Percentiles rank a stretch among this genome's conserved stretches.
Conservation (phyloP, 345 rosid genomes). For the Crucihimalaya himalaica region DNA sequence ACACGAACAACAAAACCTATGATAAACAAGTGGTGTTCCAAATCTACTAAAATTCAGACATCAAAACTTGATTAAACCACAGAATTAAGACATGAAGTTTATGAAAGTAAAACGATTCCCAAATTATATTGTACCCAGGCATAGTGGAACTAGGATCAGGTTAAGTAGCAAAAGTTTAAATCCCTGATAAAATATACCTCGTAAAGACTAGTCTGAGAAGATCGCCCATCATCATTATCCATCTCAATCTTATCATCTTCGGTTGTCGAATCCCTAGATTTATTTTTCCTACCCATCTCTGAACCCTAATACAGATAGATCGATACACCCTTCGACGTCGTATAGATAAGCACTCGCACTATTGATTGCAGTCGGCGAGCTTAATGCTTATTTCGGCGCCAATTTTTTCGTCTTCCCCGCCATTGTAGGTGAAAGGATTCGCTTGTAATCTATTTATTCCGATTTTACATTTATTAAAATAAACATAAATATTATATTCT, state of each 20-base stretch:
- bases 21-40: not conserved
- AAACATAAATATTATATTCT: too few species aligned
- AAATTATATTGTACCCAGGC: too few species aligned
- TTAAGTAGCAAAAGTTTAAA: not conserved
- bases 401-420: conserved; percentile 6
- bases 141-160: too few species aligned
- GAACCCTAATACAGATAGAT: conserved; percentile 24
- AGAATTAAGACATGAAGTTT: not conserved
- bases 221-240: conserved; percentile 43
- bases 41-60: not conserved
- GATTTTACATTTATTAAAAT: too few species aligned
- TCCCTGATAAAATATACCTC: conserved; percentile 45
- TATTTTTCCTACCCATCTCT: conserved; percentile 66
- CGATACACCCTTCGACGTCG: not conserved
- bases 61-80: not conserved
- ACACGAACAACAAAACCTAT: not conserved
- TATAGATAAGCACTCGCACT: not conserved
- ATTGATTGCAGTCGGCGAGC: not conserved
- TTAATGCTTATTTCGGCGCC: conserved; percentile 18
- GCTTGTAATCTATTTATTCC: not conserved
- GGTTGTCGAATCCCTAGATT: conserved; percentile 51
- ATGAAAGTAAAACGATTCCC: not conserved
- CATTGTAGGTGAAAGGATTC: not conserved
- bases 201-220: conserved; percentile 50
- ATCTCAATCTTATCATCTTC: conserved; percentile 44